Conservation (phyloP, 257 asterid genomes). For the Thymus mandschuricus region DNA sequence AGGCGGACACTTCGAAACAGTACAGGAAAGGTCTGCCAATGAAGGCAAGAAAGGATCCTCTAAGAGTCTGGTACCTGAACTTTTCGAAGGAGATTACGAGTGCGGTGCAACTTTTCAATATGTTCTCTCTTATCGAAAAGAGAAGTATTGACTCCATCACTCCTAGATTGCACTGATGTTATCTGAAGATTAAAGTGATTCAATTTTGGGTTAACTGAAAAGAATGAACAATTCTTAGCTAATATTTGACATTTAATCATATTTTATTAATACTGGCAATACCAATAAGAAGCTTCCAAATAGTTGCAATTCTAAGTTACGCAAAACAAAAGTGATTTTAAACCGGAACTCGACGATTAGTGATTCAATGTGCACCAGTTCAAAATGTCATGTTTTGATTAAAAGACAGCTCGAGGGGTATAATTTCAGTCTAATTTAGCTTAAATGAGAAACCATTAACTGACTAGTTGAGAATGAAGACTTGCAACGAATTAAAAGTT, state of each 20-base stretch:
- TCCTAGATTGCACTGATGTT: slow-evolving; percentile 92
- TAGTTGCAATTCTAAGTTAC: background rate
- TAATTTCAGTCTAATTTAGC: background rate
- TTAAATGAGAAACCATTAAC: background rate
- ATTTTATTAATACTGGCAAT: background rate
- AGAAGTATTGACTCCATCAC: slow-evolving; percentile 97
- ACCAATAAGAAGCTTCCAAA: background rate
- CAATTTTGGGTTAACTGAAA: slow-evolving; percentile 4
- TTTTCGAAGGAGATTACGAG: slow-evolving; percentile 92
- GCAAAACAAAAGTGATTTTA: background rate
- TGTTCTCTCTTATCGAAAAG: slow-evolving; percentile 96
- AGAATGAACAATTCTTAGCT: background rate
- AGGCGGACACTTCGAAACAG: slow-evolving; percentile 13
- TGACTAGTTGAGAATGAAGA: background rate
- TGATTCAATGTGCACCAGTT: slow-evolving; percentile 3
- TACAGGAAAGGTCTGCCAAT: background rate
- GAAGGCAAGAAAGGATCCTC: slow-evolving; percentile 15
- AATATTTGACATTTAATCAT: background rate
- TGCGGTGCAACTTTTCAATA: slow-evolving; percentile 94
- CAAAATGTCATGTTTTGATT: background rate
- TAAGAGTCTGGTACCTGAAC: slow-evolving; percentile 72
- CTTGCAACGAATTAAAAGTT: background rate
- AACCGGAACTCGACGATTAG: background rate
- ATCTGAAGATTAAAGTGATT: slow-evolving; percentile 58
- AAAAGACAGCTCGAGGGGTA: background rate